Evolutionary conservation across 2,329 filamentous ascomycete genomes (phyloP).

Genomic region (Colletotrichum phormii): DNA sequence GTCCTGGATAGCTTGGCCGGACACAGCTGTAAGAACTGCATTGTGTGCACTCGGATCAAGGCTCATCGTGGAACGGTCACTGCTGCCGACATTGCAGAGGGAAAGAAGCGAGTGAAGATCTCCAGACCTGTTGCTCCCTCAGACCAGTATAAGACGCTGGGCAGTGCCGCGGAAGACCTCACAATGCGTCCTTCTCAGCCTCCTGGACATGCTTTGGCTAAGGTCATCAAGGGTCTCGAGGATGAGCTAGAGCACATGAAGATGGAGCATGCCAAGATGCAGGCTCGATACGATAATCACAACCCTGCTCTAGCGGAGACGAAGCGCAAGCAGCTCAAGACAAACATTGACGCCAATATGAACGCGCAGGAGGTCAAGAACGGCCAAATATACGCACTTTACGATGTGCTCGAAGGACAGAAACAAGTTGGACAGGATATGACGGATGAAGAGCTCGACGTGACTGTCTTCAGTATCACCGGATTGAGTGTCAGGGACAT

Average conservation of each 20-base stretch:
- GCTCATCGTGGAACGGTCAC: slow-evolving; percentile 54
- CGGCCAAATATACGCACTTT: slow-evolving; percentile 84
- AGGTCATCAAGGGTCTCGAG: slow-evolving; percentile 84
- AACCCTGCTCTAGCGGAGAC: slow-evolving; percentile 75
- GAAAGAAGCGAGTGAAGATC: slow-evolving; percentile 71
- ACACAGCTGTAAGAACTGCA: slow-evolving; percentile 68
- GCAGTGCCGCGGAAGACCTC: slow-evolving; percentile 61
- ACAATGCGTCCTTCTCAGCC: slow-evolving; percentile 76
- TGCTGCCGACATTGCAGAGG: slow-evolving; percentile 50
- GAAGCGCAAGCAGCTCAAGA: slow-evolving; percentile 70
- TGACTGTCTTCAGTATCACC: slow-evolving; percentile 70
- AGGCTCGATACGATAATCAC: slow-evolving; percentile 72
- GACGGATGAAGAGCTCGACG: slow-evolving; percentile 71
- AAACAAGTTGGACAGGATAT: slow-evolving; percentile 74
- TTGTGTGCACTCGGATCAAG: slow-evolving; percentile 66
- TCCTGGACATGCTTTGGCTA: slow-evolving; percentile 78
- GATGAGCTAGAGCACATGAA: slow-evolving; percentile 85
- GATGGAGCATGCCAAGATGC: slow-evolving; percentile 72
- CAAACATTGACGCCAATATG: slow-evolving; percentile 70
- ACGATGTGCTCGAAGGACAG: slow-evolving; percentile 86
- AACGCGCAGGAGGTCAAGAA: slow-evolving; percentile 77
- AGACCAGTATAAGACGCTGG: slow-evolving; percentile 48
- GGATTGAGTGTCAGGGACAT: slow-evolving; percentile 57
- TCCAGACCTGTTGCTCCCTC: slow-evolving; percentile 75
- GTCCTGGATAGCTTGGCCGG: slow-evolving; percentile 65